Evolutionary conservation across 1,284 basidiomycete species (phyloP).

Genomic region (Entoloma clypeatum): DNA sequence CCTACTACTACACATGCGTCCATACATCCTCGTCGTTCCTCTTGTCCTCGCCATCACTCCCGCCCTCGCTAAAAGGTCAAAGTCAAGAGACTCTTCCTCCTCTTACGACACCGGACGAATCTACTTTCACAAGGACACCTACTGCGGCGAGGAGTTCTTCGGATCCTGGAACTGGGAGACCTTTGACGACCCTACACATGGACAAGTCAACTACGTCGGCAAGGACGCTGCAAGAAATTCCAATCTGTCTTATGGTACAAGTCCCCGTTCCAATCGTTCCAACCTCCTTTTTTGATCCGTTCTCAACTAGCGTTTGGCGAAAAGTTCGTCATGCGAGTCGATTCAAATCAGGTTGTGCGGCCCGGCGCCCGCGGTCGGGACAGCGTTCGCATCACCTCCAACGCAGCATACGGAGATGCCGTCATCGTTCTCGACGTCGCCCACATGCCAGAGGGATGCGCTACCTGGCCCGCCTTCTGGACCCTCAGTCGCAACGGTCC

Average conservation of each 20-base stretch:
- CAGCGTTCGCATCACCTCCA: constrained; percentile 48
- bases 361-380: constrained; percentile 41
- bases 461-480: constrained; percentile 69
- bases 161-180: constrained; percentile 45
- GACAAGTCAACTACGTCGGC: constrained; percentile 51
- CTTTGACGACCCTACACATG: constrained; percentile 51
- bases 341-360: constrained; percentile 33
- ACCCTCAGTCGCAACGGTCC: constrained; percentile 46
- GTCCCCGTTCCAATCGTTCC: not conserved
- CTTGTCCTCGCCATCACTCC: constrained; percentile 9
- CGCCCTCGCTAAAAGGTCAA: not conserved
- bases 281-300: constrained; percentile 2
- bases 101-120: constrained; percentile 5
- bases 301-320: constrained; percentile 28
- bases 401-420: constrained; percentile 39
- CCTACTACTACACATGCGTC: too few relatives aligned
- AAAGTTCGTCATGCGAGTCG: constrained; percentile 52
- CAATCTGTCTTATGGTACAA: constrained; percentile 42
- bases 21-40: constrained; percentile 7
- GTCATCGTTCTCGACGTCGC: constrained; percentile 46
- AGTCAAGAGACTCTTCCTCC: not conserved
- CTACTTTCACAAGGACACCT: constrained; percentile 31
- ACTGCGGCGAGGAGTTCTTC: constrained; percentile 42
- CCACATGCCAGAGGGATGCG: constrained; percentile 56
- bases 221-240: constrained; percentile 31